phyloP scores from a whole-genome alignment of 192 early-diverging fungal genomes.

The Entomortierella beljakovae region DNA sequence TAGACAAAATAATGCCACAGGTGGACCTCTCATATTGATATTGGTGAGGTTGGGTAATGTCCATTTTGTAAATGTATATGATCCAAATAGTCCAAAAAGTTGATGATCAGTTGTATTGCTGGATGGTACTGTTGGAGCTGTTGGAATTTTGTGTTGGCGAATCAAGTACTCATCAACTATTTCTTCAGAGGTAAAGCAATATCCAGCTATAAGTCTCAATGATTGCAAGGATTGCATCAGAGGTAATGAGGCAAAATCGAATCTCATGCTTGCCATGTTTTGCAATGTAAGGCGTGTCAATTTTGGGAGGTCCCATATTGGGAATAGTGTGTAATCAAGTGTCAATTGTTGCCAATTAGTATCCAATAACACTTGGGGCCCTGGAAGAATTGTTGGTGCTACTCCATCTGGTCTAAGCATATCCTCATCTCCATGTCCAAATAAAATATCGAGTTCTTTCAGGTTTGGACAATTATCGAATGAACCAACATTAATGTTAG shows the following conservation, averaged over 20 bases:
- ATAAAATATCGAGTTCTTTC: not conserved
- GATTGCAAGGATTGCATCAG: not conserved
- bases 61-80: too few species aligned
- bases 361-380: not conserved
- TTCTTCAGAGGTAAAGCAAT: too few species aligned
- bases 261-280: not conserved
- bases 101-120: not conserved
- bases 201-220: not conserved
- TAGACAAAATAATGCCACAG: constrained; percentile 12
- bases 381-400: too few species aligned
- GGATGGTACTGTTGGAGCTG: not conserved
- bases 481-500: not conserved
- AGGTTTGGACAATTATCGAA: constrained; percentile 17
- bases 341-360: not conserved
- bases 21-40: not conserved
- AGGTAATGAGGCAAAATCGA: not conserved
- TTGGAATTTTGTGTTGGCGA: not conserved
- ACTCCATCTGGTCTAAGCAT: not conserved
- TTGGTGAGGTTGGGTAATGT: constrained; percentile 3
- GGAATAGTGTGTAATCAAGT: not conserved
- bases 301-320: not conserved
- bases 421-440: not conserved
- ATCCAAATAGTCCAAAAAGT: not conserved
- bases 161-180: not conserved
- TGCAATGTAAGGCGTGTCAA: not conserved